A percentile compares a stretch with the other conserved stretches of the same genome.
These are phyloP conservation scores for Ramalina peruviana DNA, from an alignment of 495 filamentous ascomycete genomes.

Conservation along the genomic window DNA sequence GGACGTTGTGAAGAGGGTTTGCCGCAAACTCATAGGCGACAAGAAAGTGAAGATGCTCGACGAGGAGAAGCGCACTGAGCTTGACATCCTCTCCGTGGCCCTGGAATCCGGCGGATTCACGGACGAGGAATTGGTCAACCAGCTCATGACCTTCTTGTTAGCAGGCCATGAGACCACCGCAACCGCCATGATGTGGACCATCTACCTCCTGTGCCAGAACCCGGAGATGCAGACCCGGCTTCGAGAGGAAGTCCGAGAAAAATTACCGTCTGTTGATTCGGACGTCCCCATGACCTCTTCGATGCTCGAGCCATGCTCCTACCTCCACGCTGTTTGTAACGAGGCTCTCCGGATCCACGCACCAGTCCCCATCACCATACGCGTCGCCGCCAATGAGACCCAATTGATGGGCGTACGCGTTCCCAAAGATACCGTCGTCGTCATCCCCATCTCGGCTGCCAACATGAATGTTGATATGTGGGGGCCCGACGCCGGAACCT, in stretches of 20 bases:
- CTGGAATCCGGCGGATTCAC: conserved; percentile 61
- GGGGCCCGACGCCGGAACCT: conserved; percentile 68
- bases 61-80: conserved; percentile 28
- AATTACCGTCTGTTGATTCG: conserved; percentile 35
- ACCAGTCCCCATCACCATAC: conserved; percentile 47
- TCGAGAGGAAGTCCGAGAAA: conserved; percentile 44
- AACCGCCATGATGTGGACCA: conserved; percentile 44
- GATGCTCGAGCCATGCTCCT: conserved; percentile 40
- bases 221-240: conserved; percentile 41
- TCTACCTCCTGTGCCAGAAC: conserved; percentile 44
- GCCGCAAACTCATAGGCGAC: conserved; percentile 48
- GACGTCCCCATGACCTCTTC: conserved; percentile 31
- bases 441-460: conserved; percentile 40
- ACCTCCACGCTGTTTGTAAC: conserved; percentile 48
- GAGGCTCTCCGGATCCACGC: conserved; percentile 45
- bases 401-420: conserved; percentile 41
- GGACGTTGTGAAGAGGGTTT: conserved; percentile 44
- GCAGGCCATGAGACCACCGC: conserved; percentile 79
- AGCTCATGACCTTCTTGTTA: conserved; percentile 89
- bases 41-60: conserved; percentile 52
- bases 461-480: conserved; percentile 67
- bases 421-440: conserved; percentile 39
- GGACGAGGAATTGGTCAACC: conserved; percentile 72
- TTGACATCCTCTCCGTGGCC: conserved; percentile 77
- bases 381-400: conserved; percentile 49